These are phyloP conservation scores for Xylona heveae DNA, from an alignment of 495 filamentous ascomycete species.

Conservation along the genomic window DNA sequence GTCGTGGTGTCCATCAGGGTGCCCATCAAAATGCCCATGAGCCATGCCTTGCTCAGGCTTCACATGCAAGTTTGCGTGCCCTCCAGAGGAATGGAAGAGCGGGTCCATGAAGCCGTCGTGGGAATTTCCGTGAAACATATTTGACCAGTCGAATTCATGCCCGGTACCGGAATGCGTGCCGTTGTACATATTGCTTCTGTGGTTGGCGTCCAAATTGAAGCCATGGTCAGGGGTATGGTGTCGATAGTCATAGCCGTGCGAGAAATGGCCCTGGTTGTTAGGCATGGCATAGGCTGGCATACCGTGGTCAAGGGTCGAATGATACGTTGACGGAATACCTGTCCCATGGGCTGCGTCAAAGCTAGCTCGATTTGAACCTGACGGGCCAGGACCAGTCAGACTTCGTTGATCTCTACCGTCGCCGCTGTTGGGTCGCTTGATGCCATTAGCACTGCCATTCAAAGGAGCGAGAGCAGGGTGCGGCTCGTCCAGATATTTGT, in stretches of 20 bases:
- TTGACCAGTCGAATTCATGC: conserved; percentile 39
- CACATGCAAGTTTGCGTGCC: no score
- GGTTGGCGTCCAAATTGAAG: neutral
- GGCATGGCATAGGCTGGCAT: no score
- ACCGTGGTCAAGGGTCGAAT: no score
- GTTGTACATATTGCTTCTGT: neutral
- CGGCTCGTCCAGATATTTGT: conserved; percentile 2
- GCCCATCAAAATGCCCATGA: no score
- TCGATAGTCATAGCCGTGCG: neutral
- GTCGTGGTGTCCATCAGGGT: no score
- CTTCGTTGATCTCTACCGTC: conserved; percentile 28
- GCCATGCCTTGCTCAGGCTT: no score
- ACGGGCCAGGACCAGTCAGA: conserved; percentile 25
- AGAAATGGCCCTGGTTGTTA: neutral
- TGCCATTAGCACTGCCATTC: conserved; percentile 27
- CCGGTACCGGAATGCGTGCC: neutral
- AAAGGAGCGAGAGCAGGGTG: conserved; percentile 2
- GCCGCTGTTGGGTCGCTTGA: conserved; percentile 28
- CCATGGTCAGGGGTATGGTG: neutral
- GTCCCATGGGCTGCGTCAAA: no score
- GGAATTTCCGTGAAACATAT: conserved; percentile 49
- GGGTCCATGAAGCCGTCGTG: conserved; percentile 40
- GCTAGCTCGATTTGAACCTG: conserved; percentile 16
- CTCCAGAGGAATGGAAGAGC: conserved; percentile 23
- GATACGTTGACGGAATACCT: no score